phyloP scores from a whole-genome alignment of 2,329 filamentous ascomycete species.

The Arthrobotrys iridis region DNA sequence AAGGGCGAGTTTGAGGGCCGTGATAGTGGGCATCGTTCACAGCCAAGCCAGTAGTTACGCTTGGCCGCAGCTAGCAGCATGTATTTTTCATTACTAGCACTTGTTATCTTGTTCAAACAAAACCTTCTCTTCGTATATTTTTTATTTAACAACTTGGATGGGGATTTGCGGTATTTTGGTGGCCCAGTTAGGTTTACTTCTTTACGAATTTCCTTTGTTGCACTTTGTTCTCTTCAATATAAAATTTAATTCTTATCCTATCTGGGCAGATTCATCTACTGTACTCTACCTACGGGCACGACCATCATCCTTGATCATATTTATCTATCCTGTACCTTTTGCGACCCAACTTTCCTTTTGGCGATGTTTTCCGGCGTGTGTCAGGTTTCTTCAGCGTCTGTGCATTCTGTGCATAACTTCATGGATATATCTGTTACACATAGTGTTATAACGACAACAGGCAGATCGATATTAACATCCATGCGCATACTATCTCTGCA shows the following conservation, averaged over 20 bases:
- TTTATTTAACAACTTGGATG: constrained; percentile 11
- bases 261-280: not conserved
- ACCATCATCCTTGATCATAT: not conserved
- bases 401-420: constrained; percentile 10
- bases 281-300: constrained; percentile 19
- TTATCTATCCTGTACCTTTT: not conserved
- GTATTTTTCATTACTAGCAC: not conserved
- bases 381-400: constrained; percentile 12
- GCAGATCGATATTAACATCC: not conserved
- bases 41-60: constrained; percentile 28
- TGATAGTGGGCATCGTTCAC: constrained; percentile 34
- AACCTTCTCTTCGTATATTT: not conserved
- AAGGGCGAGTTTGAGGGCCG: constrained; percentile 36
- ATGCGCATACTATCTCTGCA: too few species aligned
- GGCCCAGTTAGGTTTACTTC: constrained; percentile 42
- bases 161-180: not conserved
- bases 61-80: not conserved
- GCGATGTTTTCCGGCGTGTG: not conserved
- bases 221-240: constrained; percentile 18
- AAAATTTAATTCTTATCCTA: constrained; percentile 15
- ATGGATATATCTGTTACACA: not conserved
- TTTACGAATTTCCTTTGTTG: constrained; percentile 53
- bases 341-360: not conserved
- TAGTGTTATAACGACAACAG: not conserved
- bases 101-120: constrained; percentile 6